A percentile compares a stretch with the other conserved stretches of the same genome.
These are phyloP conservation scores for Geotrichum bryndzae DNA, from an alignment of 1,139 yeast genomes.

Conservation along the genomic window DNA sequence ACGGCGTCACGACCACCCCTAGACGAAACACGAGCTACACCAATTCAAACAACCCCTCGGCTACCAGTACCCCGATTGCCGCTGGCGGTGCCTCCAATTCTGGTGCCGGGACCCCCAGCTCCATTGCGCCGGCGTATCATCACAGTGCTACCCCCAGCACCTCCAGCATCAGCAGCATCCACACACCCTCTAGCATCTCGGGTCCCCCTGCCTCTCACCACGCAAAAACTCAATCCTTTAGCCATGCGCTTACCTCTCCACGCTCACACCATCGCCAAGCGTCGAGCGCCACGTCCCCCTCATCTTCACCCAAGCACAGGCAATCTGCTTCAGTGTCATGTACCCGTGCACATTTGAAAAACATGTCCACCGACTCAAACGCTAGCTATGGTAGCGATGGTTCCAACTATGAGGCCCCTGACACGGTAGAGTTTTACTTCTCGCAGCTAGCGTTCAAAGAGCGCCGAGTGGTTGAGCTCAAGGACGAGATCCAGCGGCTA, in stretches of 20 bases:
- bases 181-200: not conserved
- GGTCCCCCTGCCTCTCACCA: not conserved
- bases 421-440: conserved; percentile 20
- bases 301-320: not conserved
- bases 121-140: conserved; percentile 3
- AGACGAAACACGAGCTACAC: conserved; percentile 4
- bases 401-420: not conserved
- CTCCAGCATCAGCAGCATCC: conserved; percentile 17
- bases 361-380: conserved; percentile 4
- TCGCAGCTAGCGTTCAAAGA: conserved; percentile 36
- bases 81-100: not conserved
- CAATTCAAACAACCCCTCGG: conserved; percentile 5
- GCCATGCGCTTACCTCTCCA: not conserved
- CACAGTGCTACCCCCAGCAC: conserved; percentile 5
- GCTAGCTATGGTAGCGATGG: not conserved
- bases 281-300: not conserved
- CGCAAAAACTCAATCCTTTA: conserved; percentile 3
- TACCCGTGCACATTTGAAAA: not conserved
- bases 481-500: conserved; percentile 32
- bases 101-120: not conserved
- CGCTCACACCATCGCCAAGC: not conserved
- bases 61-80: not conserved
- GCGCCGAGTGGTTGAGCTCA: conserved; percentile 34
- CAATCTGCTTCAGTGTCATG: conserved; percentile 3
- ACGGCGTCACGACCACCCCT: conserved; percentile 2